phyloP scores from a whole-genome alignment of 108 stramenopile genomes.

The Nitzschia inconspicua region DNA sequence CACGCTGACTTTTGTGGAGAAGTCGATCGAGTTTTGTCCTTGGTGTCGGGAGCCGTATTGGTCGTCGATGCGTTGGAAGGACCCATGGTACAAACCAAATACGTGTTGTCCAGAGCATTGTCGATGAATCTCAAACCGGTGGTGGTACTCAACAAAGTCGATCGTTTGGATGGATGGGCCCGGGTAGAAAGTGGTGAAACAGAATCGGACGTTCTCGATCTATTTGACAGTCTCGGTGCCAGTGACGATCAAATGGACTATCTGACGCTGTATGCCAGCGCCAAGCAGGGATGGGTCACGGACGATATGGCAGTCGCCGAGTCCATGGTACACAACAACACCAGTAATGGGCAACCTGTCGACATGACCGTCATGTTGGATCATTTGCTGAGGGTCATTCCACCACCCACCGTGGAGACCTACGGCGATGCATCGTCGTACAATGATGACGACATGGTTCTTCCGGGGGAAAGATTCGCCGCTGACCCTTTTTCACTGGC shows the following conservation, averaged over 20 bases:
- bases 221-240: constrained; percentile 86
- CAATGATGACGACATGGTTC: not conserved
- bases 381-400: constrained; percentile 69
- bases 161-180: constrained; percentile 75
- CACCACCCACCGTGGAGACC: constrained; percentile 63
- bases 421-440: no score
- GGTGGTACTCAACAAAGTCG: constrained; percentile 98
- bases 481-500: constrained; percentile 78
- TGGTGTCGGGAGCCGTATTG: constrained; percentile 92
- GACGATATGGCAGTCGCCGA: constrained; percentile 44
- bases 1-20: constrained; percentile 97
- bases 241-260: constrained; percentile 92
- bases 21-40: constrained; percentile 89
- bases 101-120: constrained; percentile 91
- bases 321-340: constrained; percentile 37
- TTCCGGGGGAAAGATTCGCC: constrained; percentile 29
- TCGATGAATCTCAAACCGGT: constrained; percentile 76
- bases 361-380: constrained; percentile 86
- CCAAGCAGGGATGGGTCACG: constrained; percentile 89
- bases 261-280: constrained; percentile 88
- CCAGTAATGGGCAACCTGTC: constrained; percentile 11
- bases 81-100: constrained; percentile 96
- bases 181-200: constrained; percentile 85
- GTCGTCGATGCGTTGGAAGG: constrained; percentile 90
- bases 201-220: constrained; percentile 79